Percentiles rank a stretch among this genome's conserved stretches.
Conservation (phyloP, 2,329 filamentous ascomycete genomes). For the Venturiaceae sp. region DNA sequence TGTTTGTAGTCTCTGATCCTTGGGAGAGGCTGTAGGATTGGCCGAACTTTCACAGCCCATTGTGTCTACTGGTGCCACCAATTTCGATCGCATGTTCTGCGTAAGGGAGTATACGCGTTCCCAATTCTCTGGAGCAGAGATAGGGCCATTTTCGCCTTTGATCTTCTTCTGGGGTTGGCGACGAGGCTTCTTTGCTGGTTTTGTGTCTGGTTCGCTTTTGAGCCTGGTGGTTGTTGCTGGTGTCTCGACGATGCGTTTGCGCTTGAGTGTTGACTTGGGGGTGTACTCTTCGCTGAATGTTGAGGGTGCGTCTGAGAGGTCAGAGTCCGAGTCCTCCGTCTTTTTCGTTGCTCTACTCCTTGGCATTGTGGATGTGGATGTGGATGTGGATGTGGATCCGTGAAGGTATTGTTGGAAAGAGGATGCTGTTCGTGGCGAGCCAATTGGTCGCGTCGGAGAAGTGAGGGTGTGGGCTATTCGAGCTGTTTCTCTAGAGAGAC, state of each 20-base stretch:
- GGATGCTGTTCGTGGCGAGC: not conserved
- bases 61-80: slow-evolving; percentile 59
- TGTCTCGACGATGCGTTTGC: slow-evolving; percentile 2
- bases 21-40: slow-evolving; percentile 35
- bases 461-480: not conserved
- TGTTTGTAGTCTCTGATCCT: slow-evolving; percentile 71
- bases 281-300: not conserved
- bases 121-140: slow-evolving; percentile 67
- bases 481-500: slow-evolving; percentile 8
- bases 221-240: not conserved
- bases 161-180: slow-evolving; percentile 7
- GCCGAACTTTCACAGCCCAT: slow-evolving; percentile 88
- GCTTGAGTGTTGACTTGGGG: not conserved
- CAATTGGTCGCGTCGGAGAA: not conserved
- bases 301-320: not conserved
- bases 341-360: not conserved
- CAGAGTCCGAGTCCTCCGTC: not conserved
- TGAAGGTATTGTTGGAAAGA: not conserved
- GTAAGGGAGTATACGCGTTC: slow-evolving; percentile 69
- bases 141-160: not conserved
- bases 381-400: not conserved
- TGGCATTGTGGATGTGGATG: not conserved
- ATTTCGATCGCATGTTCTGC: slow-evolving; percentile 60
- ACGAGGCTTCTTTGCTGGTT: slow-evolving; percentile 3
- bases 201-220: not conserved